phyloP scores from a whole-genome alignment of 257 asterid genomes.

The Capsicum chinense region DNA sequence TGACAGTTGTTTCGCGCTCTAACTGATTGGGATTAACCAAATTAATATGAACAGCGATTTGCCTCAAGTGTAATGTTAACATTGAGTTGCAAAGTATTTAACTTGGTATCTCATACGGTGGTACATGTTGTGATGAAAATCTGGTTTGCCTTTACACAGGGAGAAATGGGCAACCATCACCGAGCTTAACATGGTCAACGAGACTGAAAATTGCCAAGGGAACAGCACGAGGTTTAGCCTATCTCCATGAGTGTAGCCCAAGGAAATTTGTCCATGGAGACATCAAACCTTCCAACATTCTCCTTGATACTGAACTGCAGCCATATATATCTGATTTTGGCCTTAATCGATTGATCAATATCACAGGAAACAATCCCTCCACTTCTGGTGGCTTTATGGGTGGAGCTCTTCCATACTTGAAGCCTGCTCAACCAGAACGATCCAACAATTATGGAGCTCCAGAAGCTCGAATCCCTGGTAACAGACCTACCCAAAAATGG shows the following conservation, averaged over 20 bases:
- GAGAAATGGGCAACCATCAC: conserved; percentile 62
- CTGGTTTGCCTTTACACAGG: conserved; percentile 47
- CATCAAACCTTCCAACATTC: conserved; percentile 84
- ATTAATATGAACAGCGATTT: not conserved
- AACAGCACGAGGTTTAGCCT: conserved; percentile 79
- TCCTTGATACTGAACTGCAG: conserved; percentile 77
- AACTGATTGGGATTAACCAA: not conserved
- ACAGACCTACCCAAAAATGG: conserved; percentile 92
- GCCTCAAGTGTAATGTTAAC: not conserved
- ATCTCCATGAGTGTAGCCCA: conserved; percentile 96
- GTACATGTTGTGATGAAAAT: not conserved
- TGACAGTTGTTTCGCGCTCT: conserved; percentile 17
- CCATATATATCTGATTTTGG: conserved; percentile 84
- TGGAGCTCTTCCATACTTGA: conserved; percentile 78
- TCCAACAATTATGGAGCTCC: conserved; percentile 76
- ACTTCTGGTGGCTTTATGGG: conserved; percentile 92
- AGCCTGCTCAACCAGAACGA: conserved; percentile 59
- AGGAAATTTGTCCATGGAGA: conserved; percentile 89
- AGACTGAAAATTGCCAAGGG: conserved; percentile 77
- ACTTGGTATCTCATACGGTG: not conserved
- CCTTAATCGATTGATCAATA: conserved; percentile 82
- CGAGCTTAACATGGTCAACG: conserved; percentile 71
- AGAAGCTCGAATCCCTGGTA: conserved; percentile 65
- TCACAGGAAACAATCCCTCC: conserved; percentile 84
- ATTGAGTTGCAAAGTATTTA: not conserved